Conservation (phyloP, 495 filamentous ascomycete species). For the Aspergillus avenaceus region DNA sequence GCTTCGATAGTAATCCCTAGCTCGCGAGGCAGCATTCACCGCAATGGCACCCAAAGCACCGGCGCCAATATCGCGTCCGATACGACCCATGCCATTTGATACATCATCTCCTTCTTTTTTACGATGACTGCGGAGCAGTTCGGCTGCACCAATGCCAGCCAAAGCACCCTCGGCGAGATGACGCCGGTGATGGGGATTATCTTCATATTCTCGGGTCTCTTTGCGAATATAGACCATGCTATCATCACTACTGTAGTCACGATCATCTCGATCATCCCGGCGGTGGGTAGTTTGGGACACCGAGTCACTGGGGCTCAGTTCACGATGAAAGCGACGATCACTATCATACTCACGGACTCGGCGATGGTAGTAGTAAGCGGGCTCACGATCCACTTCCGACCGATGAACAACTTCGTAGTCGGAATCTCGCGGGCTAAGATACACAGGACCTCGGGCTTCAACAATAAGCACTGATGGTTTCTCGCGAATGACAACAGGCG, state of each 20-base stretch:
- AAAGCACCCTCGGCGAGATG: slow-evolving; percentile 86
- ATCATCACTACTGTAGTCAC: slow-evolving; percentile 59
- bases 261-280: slow-evolving; percentile 33
- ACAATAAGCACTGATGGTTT: slow-evolving; percentile 70
- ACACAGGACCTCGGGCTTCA: slow-evolving; percentile 66
- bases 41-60: slow-evolving; percentile 79
- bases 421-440: slow-evolving; percentile 61
- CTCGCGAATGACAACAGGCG: slow-evolving; percentile 68
- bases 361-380: slow-evolving; percentile 65
- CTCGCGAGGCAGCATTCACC: slow-evolving; percentile 71
- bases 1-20: slow-evolving; percentile 66
- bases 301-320: slow-evolving; percentile 56
- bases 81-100: slow-evolving; percentile 54
- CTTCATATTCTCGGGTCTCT: slow-evolving; percentile 53
- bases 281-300: slow-evolving; percentile 47
- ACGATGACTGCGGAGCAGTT: slow-evolving; percentile 65
- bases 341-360: slow-evolving; percentile 55
- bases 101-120: slow-evolving; percentile 56
- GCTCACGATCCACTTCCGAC: slow-evolving; percentile 49
- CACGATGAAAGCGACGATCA: slow-evolving; percentile 46
- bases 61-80: slow-evolving; percentile 73
- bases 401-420: slow-evolving; percentile 66
- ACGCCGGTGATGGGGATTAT: slow-evolving; percentile 62
- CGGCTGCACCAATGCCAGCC: slow-evolving; percentile 72
- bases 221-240: slow-evolving; percentile 57